Base-by-base conservation (phyloP, 2,329 filamentous ascomycete genomes). In the Delphinella strobiligena region DNA sequence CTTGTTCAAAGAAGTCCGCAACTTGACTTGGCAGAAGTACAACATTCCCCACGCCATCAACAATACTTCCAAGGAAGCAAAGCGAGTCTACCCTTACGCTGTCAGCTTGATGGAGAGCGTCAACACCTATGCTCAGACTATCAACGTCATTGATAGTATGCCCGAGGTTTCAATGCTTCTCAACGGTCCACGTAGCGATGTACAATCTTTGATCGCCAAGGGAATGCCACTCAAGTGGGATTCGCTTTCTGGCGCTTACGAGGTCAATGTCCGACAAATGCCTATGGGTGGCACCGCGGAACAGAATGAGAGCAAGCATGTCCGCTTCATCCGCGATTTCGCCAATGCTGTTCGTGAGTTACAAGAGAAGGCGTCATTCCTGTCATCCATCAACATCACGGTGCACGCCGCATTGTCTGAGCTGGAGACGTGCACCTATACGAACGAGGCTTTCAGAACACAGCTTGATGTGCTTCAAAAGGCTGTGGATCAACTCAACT, bases 91-190 rank as follows among this genome's bases (percentile, higher is more conserved):
- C 52, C 91, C 91, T 0, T 98, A 93, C 54, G 91, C 93, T 17
- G 88, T 98, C 48, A 96, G 88, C 55, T 66, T 99, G 49, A 98
- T 98, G 87, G 91, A 99, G 63, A 96, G 87, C 53, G 86, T 96
- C n/a, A 77, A 88, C 43, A 96, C 87, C 0, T 81, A 93, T 47
- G 75, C 86, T 2, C 89, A 96, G 61, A 95, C 87, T 0, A 80
- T 82, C 50, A 79, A 86, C 19, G 78, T 83, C 37, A 93, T 98
- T 44, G 70, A 77, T 14, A 76, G 82, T 40, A 89, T 98, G 84
- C 75, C 80, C 9, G 83, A 89, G 49, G 87, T 95, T 42, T 78
- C 87, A 1, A 80, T 93, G 36, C 68, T 99, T 16, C 71, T 98
- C 17, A 87, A 84, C 54, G 87, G 89, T 17, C 93, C 96, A 55